These are phyloP conservation scores for Sclerotinia minor DNA, from an alignment of 2,329 filamentous ascomycete species.

Conservation along the genomic window DNA sequence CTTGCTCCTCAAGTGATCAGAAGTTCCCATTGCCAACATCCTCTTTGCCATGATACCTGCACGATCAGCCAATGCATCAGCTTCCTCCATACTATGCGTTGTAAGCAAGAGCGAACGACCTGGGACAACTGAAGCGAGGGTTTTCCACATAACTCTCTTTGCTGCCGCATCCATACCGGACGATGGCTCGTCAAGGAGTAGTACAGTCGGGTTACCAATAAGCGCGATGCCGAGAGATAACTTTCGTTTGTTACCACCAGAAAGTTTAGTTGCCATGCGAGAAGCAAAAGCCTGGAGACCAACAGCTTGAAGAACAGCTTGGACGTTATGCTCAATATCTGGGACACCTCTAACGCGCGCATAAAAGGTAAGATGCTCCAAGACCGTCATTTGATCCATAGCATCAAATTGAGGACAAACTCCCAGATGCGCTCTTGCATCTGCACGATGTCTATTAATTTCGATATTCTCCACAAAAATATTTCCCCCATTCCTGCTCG, in stretches of 20 bases:
- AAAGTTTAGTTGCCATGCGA: slow-evolving; percentile 76
- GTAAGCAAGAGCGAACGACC: slow-evolving; percentile 85
- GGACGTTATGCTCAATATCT: slow-evolving; percentile 74
- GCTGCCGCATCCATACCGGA: slow-evolving; percentile 88
- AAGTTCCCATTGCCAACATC: slow-evolving; percentile 83
- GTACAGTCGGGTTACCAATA: slow-evolving; percentile 85
- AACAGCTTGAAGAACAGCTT: slow-evolving; percentile 75
- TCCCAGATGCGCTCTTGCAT: slow-evolving; percentile 76
- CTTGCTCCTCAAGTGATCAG: slow-evolving; percentile 67
- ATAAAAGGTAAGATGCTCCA: slow-evolving; percentile 86
- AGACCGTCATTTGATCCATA: slow-evolving; percentile 86
- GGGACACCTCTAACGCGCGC: slow-evolving; percentile 77
- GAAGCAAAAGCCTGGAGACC: slow-evolving; percentile 69
- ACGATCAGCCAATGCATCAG: slow-evolving; percentile 79
- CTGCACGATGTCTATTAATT: slow-evolving; percentile 68
- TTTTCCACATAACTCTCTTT: slow-evolving; percentile 92
- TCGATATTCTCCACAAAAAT: slow-evolving; percentile 78
- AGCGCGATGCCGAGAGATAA: slow-evolving; percentile 84
- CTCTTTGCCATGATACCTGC: slow-evolving; percentile 82
- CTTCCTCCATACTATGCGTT: slow-evolving; percentile 95
- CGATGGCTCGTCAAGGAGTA: slow-evolving; percentile 86
- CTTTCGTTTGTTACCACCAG: slow-evolving; percentile 93
- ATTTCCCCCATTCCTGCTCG: slow-evolving; percentile 67
- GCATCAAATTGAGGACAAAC: slow-evolving; percentile 89
- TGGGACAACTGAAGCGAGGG: slow-evolving; percentile 68